Conservation (phyloP, 768 basidiomycete species). For the Daedaleopsis sinensis region DNA sequence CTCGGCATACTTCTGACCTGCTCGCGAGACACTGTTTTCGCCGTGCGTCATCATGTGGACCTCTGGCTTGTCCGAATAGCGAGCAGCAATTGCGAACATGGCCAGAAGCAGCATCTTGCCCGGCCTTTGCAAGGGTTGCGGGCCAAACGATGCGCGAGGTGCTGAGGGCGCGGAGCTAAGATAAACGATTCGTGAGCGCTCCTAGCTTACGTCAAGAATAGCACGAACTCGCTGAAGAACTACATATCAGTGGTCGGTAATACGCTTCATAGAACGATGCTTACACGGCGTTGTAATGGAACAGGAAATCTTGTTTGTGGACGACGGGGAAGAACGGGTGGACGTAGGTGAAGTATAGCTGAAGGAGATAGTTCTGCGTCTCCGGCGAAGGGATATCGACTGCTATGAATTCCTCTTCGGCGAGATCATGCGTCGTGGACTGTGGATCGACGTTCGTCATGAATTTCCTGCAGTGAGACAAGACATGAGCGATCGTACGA, state of each 20-base stretch:
- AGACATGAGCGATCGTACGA: not conserved
- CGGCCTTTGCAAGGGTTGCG: slow-evolving; percentile 46
- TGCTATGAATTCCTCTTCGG: slow-evolving; percentile 9
- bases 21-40: slow-evolving; percentile 65
- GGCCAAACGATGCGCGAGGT: not conserved
- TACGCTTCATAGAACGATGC: not conserved
- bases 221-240: slow-evolving; percentile 4
- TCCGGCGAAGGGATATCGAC: slow-evolving; percentile 56
- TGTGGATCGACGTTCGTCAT: slow-evolving; percentile 9
- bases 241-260: too few relatives aligned
- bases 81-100: slow-evolving; percentile 81
- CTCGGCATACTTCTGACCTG: slow-evolving; percentile 64
- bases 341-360: slow-evolving; percentile 80
- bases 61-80: slow-evolving; percentile 58
- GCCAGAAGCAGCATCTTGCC: slow-evolving; percentile 74
- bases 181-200: not conserved
- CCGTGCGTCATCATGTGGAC: slow-evolving; percentile 39
- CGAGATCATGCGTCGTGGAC: not conserved
- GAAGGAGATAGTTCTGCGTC: slow-evolving; percentile 68
- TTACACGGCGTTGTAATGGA: slow-evolving; percentile 46
- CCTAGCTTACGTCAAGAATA: not conserved
- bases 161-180: not conserved
- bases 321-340: slow-evolving; percentile 85
- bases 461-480: slow-evolving; percentile 23
- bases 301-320: slow-evolving; percentile 70